Conservation (phyloP, 2,329 filamentous ascomycete genomes). For the Claviceps capensis region DNA sequence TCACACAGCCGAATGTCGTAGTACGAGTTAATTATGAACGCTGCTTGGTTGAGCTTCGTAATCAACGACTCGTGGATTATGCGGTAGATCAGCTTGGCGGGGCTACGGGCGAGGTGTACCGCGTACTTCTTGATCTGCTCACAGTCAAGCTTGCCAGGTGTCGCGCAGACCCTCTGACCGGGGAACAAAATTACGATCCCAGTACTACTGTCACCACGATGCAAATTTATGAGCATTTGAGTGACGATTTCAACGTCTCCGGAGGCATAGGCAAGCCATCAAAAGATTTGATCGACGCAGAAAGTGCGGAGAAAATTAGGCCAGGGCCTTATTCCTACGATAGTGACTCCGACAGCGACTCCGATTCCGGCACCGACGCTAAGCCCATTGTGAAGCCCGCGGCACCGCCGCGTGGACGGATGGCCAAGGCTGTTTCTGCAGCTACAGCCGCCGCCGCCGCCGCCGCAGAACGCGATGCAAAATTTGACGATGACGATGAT, state of each 20-base stretch:
- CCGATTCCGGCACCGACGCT: slow-evolving; percentile 19
- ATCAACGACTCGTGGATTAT: slow-evolving; percentile 59
- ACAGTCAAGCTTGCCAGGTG: slow-evolving; percentile 58
- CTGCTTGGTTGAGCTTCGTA: slow-evolving; percentile 69
- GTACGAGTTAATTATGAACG: slow-evolving; percentile 77
- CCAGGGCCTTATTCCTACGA: slow-evolving; percentile 20
- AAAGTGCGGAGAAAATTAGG: slow-evolving; percentile 35
- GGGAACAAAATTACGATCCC: slow-evolving; percentile 17
- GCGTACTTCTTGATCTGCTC: slow-evolving; percentile 54
- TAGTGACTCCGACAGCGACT: slow-evolving; percentile 23
- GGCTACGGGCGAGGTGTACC: slow-evolving; percentile 67
- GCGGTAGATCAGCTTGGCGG: slow-evolving; percentile 57
- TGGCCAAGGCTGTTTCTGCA: slow-evolving; percentile 5
- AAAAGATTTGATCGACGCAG: slow-evolving; percentile 30
- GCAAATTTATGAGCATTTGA: slow-evolving; percentile 42
- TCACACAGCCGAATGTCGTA: slow-evolving; percentile 51
- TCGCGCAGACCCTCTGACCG: slow-evolving; percentile 37
- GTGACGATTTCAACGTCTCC: slow-evolving; percentile 37
- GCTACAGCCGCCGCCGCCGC: slow-evolving; percentile 1
- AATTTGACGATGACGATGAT: slow-evolving; percentile 16
- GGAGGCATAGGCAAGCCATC: slow-evolving; percentile 43
- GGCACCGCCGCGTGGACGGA: slow-evolving; percentile 4
- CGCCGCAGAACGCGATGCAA: slow-evolving; percentile 13
- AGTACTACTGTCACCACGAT: slow-evolving; percentile 34
- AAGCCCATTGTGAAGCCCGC: not conserved